phyloP scores from a whole-genome alignment of 768 basidiomycete species.

The Lyophyllum semitale region DNA sequence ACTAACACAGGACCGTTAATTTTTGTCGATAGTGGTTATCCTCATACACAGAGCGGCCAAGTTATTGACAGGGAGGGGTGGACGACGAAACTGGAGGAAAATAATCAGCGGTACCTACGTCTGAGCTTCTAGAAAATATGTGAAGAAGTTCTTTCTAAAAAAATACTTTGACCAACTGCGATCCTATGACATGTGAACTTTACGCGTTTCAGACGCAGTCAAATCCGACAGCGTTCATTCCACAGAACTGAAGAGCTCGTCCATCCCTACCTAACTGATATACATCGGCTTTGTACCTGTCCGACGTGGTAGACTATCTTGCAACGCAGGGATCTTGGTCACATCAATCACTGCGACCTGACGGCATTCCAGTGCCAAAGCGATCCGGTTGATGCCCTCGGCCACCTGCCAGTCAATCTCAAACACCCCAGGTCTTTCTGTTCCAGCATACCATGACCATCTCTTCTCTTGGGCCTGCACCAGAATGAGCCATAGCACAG shows the following conservation, averaged over 20 bases:
- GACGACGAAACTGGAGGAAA: not conserved
- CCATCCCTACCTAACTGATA: not conserved
- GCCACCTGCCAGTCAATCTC: constrained; percentile 74
- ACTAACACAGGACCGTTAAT: too few species aligned
- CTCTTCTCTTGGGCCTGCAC: constrained; percentile 45
- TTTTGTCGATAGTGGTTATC: too few species aligned
- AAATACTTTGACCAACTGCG: too few species aligned
- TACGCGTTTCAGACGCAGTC: too few species aligned
- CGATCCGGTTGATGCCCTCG: constrained; percentile 58
- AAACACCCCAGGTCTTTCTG: constrained; percentile 65
- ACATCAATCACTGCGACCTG: constrained; percentile 71
- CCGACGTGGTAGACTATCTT: constrained; percentile 3
- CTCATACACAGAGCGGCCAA: too few species aligned
- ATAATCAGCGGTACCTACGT: too few species aligned
- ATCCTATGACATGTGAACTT: too few species aligned
- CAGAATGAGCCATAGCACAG: not conserved
- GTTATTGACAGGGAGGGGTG: not conserved
- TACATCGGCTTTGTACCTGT: constrained; percentile 1
- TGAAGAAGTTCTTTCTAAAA: too few species aligned
- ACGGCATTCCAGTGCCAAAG: constrained; percentile 67
- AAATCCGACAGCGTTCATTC: too few species aligned
- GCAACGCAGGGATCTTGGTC: constrained; percentile 43
- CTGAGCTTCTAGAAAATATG: too few species aligned
- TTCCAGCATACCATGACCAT: constrained; percentile 67
- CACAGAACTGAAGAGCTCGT: too few species aligned